Conservation (phyloP, 495 filamentous ascomycete species). For the Lophiotrema nucula region DNA sequence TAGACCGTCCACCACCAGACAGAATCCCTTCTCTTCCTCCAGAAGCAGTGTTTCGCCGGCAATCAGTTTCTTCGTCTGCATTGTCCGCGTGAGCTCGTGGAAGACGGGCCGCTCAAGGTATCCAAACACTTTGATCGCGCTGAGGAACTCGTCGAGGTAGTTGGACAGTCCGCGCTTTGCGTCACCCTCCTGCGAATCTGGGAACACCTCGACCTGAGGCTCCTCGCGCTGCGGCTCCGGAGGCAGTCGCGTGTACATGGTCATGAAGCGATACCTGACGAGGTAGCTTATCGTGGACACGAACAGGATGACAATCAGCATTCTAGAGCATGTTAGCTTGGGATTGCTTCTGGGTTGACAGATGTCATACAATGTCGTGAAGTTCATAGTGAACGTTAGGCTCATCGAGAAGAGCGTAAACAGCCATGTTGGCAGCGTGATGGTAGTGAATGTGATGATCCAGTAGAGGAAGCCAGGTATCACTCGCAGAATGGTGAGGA, state of each 20-base stretch:
- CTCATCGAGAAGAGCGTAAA: constrained; percentile 95
- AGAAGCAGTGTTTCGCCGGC: constrained; percentile 92
- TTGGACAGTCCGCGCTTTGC: constrained; percentile 87
- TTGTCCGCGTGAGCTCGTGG: constrained; percentile 93
- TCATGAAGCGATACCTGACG: constrained; percentile 87
- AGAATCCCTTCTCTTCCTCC: constrained; percentile 97
- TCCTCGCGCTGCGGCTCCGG: constrained; percentile 95
- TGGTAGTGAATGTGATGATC: constrained; percentile 78
- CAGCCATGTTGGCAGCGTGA: constrained; percentile 83
- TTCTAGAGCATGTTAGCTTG: constrained; percentile 18
- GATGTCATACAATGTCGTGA: constrained; percentile 78
- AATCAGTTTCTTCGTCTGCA: constrained; percentile 95
- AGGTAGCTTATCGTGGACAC: constrained; percentile 85
- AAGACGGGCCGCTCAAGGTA: constrained; percentile 96
- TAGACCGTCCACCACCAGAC: constrained; percentile 91
- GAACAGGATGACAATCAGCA: constrained; percentile 61
- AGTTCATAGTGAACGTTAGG: constrained; percentile 96
- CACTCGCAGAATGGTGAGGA: constrained; percentile 55
- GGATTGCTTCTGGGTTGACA: not conserved
- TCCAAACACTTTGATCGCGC: constrained; percentile 98
- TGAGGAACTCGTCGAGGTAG: constrained; percentile 96
- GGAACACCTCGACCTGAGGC: constrained; percentile 90
- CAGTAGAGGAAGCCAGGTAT: constrained; percentile 79
- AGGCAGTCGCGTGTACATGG: constrained; percentile 90
- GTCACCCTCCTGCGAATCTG: constrained; percentile 85